Evolutionary conservation across 2,329 filamentous ascomycete genomes (phyloP).

Genomic region (Alternaria arbusti): DNA sequence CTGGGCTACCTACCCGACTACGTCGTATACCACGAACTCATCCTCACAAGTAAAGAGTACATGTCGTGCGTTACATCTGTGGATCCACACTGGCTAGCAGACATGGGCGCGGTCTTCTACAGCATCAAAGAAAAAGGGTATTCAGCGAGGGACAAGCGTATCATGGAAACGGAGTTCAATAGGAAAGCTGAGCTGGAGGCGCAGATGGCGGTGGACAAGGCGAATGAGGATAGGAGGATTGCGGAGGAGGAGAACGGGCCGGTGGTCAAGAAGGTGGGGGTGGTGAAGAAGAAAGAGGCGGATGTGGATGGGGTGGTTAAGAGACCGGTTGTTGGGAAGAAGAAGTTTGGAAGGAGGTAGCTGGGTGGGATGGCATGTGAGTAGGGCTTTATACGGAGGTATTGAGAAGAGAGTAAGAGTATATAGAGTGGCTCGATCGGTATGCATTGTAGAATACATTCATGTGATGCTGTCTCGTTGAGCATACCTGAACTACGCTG

Average conservation of each 20-base stretch:
- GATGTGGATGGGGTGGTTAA: slow-evolving; percentile 50
- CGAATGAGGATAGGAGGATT: slow-evolving; percentile 64
- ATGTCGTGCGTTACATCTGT: slow-evolving; percentile 97
- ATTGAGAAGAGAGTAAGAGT: background rate
- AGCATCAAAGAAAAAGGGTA: slow-evolving; percentile 98
- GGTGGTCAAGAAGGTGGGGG: slow-evolving; percentile 30
- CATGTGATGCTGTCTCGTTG: background rate
- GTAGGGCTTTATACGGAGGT: background rate
- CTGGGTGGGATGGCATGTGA: background rate
- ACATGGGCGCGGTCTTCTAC: slow-evolving; percentile 96
- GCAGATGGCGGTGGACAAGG: slow-evolving; percentile 87
- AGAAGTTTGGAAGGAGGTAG: slow-evolving; percentile 30
- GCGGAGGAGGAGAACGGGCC: slow-evolving; percentile 44
- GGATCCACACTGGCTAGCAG: slow-evolving; percentile 95
- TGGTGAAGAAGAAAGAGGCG: slow-evolving; percentile 38
- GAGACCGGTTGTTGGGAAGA: slow-evolving; percentile 44
- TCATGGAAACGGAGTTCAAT: slow-evolving; percentile 92
- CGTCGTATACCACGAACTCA: slow-evolving; percentile 96
- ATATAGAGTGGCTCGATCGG: background rate
- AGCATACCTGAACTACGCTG: background rate
- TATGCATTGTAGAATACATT: background rate
- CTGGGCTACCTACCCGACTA: slow-evolving; percentile 94
- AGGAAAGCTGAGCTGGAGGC: slow-evolving; percentile 90
- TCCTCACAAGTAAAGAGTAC: slow-evolving; percentile 95
- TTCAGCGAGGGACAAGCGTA: slow-evolving; percentile 80